Percentiles rank a stretch among this genome's conserved stretches.
Conservation (phyloP, 1,284 basidiomycete species). For the Jaminaea rosea region DNA sequence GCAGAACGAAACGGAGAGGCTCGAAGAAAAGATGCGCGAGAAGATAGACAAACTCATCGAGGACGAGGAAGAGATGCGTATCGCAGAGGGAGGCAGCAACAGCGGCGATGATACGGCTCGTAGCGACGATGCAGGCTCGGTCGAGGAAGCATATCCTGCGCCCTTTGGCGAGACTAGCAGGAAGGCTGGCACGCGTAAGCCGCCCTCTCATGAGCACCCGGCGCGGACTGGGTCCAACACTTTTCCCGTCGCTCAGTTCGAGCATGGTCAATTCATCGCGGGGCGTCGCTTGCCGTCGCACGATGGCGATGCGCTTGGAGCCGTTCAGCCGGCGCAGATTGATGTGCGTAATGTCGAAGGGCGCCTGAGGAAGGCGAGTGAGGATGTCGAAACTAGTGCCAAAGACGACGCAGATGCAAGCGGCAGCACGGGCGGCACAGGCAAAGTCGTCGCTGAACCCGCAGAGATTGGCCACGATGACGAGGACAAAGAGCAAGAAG, state of each 20-base stretch:
- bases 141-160: constrained; percentile 25
- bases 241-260: background rate
- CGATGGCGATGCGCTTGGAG: background rate
- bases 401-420: background rate
- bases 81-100: background rate
- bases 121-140: constrained; percentile 3
- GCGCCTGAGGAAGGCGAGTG: background rate
- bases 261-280: background rate
- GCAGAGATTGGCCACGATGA: background rate
- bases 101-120: constrained; percentile 4
- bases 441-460: background rate
- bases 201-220: too few relatives aligned
- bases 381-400: background rate
- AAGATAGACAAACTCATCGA: constrained; percentile 11
- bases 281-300: too few relatives aligned
- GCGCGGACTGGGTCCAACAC: background rate
- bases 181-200: background rate
- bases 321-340: background rate
- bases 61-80: constrained; percentile 6
- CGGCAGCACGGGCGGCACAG: background rate
- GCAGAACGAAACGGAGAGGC: constrained; percentile 11
- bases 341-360: background rate
- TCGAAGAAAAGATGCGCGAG: constrained; percentile 12
- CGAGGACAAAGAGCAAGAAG: constrained; percentile 6
- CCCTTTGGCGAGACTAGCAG: constrained; percentile 15